Base-by-base conservation (phyloP, 2,329 filamentous ascomycete species). In the Fusarium penzigii region DNA sequence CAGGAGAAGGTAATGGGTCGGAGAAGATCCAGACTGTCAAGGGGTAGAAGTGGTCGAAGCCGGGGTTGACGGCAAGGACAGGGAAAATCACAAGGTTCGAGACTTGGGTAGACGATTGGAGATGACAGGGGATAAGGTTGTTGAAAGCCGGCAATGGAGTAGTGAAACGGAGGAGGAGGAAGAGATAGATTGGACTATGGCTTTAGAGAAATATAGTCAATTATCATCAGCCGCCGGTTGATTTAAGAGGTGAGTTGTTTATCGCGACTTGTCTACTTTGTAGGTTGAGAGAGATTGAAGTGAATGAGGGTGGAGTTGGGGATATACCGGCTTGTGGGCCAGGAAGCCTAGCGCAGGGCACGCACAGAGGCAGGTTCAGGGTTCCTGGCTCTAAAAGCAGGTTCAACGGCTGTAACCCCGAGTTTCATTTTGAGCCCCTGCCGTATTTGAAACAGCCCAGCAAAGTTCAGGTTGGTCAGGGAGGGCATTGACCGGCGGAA, bases 391-490 rank as follows among this genome's bases (percentile, higher is more conserved):
- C 25, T 20, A 32, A 17, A 46, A 47, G 50, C 42, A 49, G 39
- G 32, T 38, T 45, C 39, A 44, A 53, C 41, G 44, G 14, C 13
- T n/a, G 17, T 7, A 46, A 40, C 51, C 42, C 42, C 56, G 52
- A 62, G 61, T 64, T 62, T 61, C 55, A 57, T 45, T n/a, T 20
- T 20, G 13, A 17, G n/a, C 39, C 39, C 39, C 17, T 20, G 44
- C 38, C 42, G 29, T 46, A 55, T 55, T 46, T 55, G 52, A 55
- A 55, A 55, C 52, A 43, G 44, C 32, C 45, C 43, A 44, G 16
- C 39, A 40, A 20, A 14, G 44, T 40, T 46, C 46, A 34, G 46
- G 46, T 48, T 46, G 49, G 52, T 42, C 45, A 16, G 32, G 32
- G 32, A 36, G 32, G 32, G 10, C 20, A 25, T 25, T 25, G 20